Evolutionary conservation across 106 monocot species (phyloP), one percentile per base, ranked within the genome.

Genomic region (Xerophyta viscosa): DNA sequence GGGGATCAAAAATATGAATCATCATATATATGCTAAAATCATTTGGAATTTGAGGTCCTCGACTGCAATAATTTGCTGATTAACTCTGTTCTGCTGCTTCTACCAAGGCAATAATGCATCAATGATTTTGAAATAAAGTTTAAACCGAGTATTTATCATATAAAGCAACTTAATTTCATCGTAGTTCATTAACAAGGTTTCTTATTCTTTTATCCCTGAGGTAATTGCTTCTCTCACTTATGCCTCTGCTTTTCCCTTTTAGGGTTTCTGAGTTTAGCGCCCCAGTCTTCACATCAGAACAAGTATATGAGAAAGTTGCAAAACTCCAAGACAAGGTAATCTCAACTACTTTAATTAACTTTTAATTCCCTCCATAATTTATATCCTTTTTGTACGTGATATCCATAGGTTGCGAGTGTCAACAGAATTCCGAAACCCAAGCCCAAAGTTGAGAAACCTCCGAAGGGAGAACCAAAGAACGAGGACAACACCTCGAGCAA

Each of bases 361-460:
- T 42, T 29, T 51, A 30, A 1, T 14, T 6, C 14, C 23, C 19
- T n/a, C 2, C 29, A 3, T 25, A 20, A 51, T 19, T n/a, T 29
- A 12, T 18, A 7, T 52, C 4, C 28, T 29, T 20, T 10, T 52
- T 4, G 20, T 11, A 56, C 46, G 14, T 28, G 24, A 20, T 17
- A 17, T 42, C 2, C 15, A 28, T 56, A 98, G 96, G 85, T 90
- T 15, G 55, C 84, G 14, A 79, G 63, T 31, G 69, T 89, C 22
- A 86, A 90, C 51, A 82, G 85, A 46, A 86, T 98, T 29, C 89
- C 89, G 6, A 98, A 90, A 54, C 96, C 96, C 21, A 89, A 89
- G 71, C 89, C 89, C 2, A 96, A 96, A 57, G 42, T 89, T 24
- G 85, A 96, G 43, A 86, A 89, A 73, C 73, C 76, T 42, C 26